Percentiles rank a stretch among this genome's conserved stretches.
Conservation (phyloP, 768 basidiomycete genomes). For the Mycena capillaripes region DNA sequence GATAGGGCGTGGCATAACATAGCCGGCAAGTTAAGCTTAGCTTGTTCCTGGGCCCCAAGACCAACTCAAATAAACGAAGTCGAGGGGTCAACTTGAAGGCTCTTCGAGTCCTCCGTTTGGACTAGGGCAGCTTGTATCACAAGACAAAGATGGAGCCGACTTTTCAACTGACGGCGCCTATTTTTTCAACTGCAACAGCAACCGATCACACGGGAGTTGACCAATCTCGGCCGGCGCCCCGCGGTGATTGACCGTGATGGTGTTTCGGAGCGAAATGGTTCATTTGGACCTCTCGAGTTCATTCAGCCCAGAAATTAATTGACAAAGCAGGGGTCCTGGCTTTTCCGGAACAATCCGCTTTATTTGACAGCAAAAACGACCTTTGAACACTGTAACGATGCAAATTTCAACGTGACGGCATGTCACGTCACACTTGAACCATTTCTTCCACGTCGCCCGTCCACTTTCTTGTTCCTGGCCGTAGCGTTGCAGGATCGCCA, state of each 20-base stretch:
- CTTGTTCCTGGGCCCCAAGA: not conserved
- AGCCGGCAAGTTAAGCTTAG: too few relatives aligned
- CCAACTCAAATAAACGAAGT: too few relatives aligned
- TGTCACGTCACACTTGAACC: conserved; percentile 23
- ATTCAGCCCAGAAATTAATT: not conserved
- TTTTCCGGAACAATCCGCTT: not conserved
- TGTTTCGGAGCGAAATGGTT: conserved; percentile 9
- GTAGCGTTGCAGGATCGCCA: conserved; percentile 5
- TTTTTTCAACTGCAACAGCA: conserved; percentile 9
- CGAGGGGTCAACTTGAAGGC: too few relatives aligned
- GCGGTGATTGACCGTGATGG: conserved; percentile 3
- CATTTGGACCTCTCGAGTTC: not conserved
- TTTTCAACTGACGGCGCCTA: conserved; percentile 16
- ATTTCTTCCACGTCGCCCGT: conserved; percentile 26
- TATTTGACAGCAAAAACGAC: not conserved
- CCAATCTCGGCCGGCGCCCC: conserved; percentile 9
- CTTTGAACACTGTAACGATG: not conserved
- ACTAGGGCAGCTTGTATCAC: too few relatives aligned
- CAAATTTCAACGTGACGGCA: not conserved
- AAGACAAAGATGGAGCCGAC: not conserved
- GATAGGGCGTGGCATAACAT: not conserved
- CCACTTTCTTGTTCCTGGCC: not conserved
- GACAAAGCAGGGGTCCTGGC: not conserved
- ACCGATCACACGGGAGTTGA: conserved; percentile 27
- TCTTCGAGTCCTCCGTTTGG: not conserved